phyloP scores from a whole-genome alignment of 108 stramenopile species.

The Licmophora abbreviata region DNA sequence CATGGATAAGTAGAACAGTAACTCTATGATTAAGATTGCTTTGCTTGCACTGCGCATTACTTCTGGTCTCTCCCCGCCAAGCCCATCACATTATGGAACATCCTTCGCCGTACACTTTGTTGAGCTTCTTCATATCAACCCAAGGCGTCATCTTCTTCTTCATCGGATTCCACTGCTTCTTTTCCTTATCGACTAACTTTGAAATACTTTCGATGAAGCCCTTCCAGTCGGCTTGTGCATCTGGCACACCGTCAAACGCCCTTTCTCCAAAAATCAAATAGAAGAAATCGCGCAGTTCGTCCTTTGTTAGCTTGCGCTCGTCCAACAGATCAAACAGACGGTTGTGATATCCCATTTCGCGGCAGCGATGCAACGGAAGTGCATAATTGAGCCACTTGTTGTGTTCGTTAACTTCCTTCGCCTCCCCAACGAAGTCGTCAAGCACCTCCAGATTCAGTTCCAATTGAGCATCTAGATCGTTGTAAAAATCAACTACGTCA shows the following conservation, averaged over 20 bases:
- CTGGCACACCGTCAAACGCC: constrained; percentile 53
- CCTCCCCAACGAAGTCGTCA: constrained; percentile 83
- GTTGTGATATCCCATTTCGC: constrained; percentile 83
- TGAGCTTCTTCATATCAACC: constrained; percentile 53
- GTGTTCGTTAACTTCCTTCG: constrained; percentile 63
- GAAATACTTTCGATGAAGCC: constrained; percentile 34
- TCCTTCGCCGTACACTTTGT: constrained; percentile 18
- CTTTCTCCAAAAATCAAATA: constrained; percentile 46
- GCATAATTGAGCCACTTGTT: constrained; percentile 90
- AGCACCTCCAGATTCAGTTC: constrained; percentile 80
- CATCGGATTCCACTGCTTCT: constrained; percentile 59
- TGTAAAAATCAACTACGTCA: constrained; percentile 72
- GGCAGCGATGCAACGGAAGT: constrained; percentile 69
- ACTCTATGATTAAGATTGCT: too few species aligned
- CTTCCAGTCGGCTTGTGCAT: constrained; percentile 59
- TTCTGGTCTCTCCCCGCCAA: too few species aligned
- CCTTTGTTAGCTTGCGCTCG: constrained; percentile 50
- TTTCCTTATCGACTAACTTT: constrained; percentile 25
- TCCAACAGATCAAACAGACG: constrained; percentile 82
- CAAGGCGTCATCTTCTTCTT: constrained; percentile 56
- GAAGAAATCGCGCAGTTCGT: constrained; percentile 67
- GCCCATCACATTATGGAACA: constrained; percentile 10
- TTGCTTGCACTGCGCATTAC: too few species aligned
- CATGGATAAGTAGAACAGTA: too few species aligned
- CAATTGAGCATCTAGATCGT: constrained; percentile 68